phyloP scores from a whole-genome alignment of 306 rosid genomes.

The Neltuma alba region DNA sequence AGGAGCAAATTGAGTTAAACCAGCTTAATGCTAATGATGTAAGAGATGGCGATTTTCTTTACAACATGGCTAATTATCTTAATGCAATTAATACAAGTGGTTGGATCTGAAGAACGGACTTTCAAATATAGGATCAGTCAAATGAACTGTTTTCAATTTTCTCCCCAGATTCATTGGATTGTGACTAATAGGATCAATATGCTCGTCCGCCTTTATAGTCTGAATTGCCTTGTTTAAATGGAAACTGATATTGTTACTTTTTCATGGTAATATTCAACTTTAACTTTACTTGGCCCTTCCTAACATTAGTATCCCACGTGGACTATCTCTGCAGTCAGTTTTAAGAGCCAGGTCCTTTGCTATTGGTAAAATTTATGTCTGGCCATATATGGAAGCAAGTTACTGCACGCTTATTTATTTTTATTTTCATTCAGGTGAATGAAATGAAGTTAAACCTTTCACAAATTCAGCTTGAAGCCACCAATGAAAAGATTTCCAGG shows the following conservation, averaged over 20 bases:
- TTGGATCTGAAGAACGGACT: too few relatives aligned
- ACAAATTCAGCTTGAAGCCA: too few relatives aligned
- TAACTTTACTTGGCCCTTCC: conserved; percentile 23
- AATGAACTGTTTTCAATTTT: too few relatives aligned
- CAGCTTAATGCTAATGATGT: too few relatives aligned
- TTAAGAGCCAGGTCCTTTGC: neutral
- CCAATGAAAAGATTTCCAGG: too few relatives aligned
- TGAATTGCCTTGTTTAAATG: conserved; percentile 16
- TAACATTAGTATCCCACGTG: conserved; percentile 11
- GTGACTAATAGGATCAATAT: neutral
- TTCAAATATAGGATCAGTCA: too few relatives aligned
- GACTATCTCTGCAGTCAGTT: conserved; percentile 5
- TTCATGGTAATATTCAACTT: conserved; percentile 9
- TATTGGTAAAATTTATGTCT: neutral
- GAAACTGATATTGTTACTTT: neutral
- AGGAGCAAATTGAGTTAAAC: too few relatives aligned
- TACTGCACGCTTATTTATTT: too few relatives aligned
- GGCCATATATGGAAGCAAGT: too few relatives aligned
- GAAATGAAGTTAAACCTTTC: too few relatives aligned
- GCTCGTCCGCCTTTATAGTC: neutral
- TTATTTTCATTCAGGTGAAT: too few relatives aligned
- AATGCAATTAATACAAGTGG: conserved; percentile 19
- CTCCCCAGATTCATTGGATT: too few relatives aligned
- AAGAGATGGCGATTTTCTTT: conserved; percentile 19
- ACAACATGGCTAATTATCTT: neutral